Evolutionary conservation across 352 stramenopile genomes (phyloP).

Genomic region (Globisporangium emineosum): DNA sequence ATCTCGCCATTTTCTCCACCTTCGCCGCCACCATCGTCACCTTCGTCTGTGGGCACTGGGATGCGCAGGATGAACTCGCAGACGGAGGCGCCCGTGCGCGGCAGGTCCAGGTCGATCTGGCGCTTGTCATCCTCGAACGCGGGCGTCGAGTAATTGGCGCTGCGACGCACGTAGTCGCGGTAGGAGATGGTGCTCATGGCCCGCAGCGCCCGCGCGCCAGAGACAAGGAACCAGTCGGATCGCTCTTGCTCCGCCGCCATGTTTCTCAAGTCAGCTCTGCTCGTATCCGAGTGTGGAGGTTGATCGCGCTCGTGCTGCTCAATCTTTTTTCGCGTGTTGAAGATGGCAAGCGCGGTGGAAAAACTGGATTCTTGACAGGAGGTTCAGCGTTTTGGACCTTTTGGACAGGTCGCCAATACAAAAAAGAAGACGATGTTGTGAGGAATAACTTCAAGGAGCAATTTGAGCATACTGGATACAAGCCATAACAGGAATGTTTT

Average conservation of each 20-base stretch:
- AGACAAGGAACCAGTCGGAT: constrained; percentile 45
- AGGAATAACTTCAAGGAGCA: too few species aligned
- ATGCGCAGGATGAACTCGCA: constrained; percentile 43
- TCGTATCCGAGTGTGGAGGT: too few species aligned
- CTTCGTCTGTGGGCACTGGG: constrained; percentile 5
- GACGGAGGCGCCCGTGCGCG: constrained; percentile 51
- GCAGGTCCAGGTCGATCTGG: constrained; percentile 73
- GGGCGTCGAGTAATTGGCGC: constrained; percentile 18
- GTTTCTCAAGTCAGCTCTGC: background rate
- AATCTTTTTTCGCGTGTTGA: constrained; percentile 9
- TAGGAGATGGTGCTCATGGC: constrained; percentile 35
- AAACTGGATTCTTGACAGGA: background rate
- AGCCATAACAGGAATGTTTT: too few species aligned
- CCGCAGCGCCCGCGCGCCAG: constrained; percentile 34
- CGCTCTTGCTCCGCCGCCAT: background rate
- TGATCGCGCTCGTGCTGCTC: background rate
- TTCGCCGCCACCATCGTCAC: constrained; percentile 9
- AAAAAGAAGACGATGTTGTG: too few species aligned
- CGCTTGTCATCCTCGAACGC: constrained; percentile 54
- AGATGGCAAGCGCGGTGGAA: constrained; percentile 1
- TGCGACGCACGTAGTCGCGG: constrained; percentile 37
- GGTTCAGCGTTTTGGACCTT: background rate
- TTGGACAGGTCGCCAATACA: background rate
- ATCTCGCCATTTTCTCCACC: constrained; percentile 25
- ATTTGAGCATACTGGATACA: too few species aligned